Conservation (phyloP, 257 asterid genomes). For the Capsicum baccatum region DNA sequence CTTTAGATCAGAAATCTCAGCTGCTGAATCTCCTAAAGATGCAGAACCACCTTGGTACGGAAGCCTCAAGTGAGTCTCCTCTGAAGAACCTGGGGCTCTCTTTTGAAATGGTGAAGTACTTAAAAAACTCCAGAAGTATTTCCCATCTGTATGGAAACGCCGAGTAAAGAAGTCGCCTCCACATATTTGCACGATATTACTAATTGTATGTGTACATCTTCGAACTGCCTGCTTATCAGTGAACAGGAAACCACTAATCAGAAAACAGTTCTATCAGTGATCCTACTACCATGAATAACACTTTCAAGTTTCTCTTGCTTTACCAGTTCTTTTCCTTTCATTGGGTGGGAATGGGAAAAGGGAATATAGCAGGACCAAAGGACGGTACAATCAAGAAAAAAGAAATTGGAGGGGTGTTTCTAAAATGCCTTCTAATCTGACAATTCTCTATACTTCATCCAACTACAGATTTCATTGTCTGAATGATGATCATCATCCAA, state of each 20-base stretch:
- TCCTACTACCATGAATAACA: conserved; percentile 7
- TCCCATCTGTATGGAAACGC: conserved; percentile 76
- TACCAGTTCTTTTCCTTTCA: background rate
- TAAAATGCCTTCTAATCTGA: background rate
- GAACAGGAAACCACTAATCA: conserved; percentile 6
- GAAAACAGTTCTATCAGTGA: background rate
- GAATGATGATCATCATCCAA: background rate
- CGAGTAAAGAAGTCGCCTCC: conserved; percentile 97
- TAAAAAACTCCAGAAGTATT: conserved; percentile 83
- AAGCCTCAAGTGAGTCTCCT: conserved; percentile 63
- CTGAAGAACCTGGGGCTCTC: conserved; percentile 53
- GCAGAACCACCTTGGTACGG: conserved; percentile 64
- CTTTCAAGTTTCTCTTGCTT: background rate
- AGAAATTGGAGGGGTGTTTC: background rate
- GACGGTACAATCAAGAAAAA: background rate
- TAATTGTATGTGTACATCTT: conserved; percentile 65
- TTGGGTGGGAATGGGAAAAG: conserved; percentile 4
- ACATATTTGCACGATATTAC: conserved; percentile 63
- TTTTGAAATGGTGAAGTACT: conserved; percentile 80
- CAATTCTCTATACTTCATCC: background rate
- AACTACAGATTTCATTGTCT: conserved; percentile 13
- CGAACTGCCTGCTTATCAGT: conserved; percentile 60
- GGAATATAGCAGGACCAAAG: conserved; percentile 7
- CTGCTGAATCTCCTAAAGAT: conserved; percentile 54
- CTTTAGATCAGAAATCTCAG: conserved; percentile 74